A percentile compares a stretch with the other conserved stretches of the same genome.
Evolutionary conservation across 352 stramenopile species (phyloP).

Genomic region (Phytophthora uliginosa): DNA sequence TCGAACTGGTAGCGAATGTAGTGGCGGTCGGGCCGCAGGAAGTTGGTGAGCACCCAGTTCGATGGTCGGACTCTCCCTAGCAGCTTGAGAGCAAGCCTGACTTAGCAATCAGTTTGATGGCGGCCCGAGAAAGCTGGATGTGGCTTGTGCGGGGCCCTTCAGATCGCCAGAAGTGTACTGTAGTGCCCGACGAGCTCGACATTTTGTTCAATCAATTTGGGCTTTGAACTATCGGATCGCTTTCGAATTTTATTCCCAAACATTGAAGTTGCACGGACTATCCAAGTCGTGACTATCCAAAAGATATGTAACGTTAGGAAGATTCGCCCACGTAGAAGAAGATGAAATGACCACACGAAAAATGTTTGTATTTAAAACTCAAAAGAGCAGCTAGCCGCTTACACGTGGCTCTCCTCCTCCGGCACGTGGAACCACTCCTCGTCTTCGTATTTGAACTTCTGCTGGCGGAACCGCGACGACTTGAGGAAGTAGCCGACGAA

Average conservation of each 20-base stretch:
- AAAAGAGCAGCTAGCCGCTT: neutral
- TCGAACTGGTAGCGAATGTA: conserved; percentile 17
- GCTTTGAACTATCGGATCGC: neutral
- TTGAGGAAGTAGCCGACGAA: conserved; percentile 49
- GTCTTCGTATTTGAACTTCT: conserved; percentile 72
- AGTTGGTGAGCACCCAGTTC: conserved; percentile 12
- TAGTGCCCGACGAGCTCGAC: neutral
- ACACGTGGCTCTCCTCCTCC: conserved; percentile 31
- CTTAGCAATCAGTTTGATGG: neutral
- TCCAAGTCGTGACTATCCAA: neutral
- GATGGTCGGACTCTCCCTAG: conserved; percentile 16
- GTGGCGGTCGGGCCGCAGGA: conserved; percentile 11
- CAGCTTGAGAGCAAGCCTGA: conserved; percentile 9
- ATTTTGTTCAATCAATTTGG: neutral
- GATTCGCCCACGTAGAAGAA: no score
- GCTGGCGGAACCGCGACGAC: conserved; percentile 61
- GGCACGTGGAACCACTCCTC: conserved; percentile 77
- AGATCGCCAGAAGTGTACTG: neutral
- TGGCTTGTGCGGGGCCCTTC: neutral
- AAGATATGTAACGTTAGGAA: neutral
- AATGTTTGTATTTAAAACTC: neutral
- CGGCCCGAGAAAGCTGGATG: conserved; percentile 10
- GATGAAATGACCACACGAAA: neutral
- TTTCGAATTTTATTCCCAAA: neutral
- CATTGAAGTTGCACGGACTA: neutral